Percentiles rank a stretch among this genome's conserved stretches.
These are phyloP conservation scores for Corynascus novoguineensis DNA, from an alignment of 495 filamentous ascomycete species.

Conservation along the genomic window DNA sequence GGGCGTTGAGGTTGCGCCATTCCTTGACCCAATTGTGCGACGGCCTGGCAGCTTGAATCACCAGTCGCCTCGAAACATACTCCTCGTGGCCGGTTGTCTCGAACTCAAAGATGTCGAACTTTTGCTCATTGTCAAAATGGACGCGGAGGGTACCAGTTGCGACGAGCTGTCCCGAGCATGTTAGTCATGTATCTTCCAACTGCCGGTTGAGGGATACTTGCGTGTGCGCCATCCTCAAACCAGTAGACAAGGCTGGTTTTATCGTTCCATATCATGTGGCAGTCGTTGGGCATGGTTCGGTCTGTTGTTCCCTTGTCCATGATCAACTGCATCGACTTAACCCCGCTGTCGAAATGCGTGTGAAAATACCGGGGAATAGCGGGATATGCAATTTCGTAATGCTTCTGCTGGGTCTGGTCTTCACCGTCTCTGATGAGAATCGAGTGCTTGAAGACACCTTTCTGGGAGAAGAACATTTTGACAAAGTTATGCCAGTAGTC, in stretches of 20 bases:
- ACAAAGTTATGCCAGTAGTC: conserved; percentile 71
- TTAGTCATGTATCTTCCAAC: conserved; percentile 19
- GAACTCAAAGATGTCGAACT: conserved; percentile 68
- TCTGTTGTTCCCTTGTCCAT: conserved; percentile 55
- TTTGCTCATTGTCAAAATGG: conserved; percentile 62
- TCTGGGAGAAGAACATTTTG: conserved; percentile 65
- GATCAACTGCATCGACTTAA: conserved; percentile 72
- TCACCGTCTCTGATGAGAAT: conserved; percentile 44
- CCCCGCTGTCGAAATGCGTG: conserved; percentile 77
- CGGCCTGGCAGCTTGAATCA: conserved; percentile 50
- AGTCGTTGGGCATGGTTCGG: conserved; percentile 51
- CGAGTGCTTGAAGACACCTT: conserved; percentile 62
- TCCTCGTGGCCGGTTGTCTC: conserved; percentile 59
- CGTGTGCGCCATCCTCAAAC: conserved; percentile 65
- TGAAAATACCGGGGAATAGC: conserved; percentile 75
- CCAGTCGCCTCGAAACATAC: conserved; percentile 56
- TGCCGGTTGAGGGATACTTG: conserved; percentile 33
- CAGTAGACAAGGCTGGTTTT: conserved; percentile 66
- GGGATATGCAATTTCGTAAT: conserved; percentile 70
- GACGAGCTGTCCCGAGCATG: conserved; percentile 49
- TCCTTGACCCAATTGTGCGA: conserved; percentile 52
- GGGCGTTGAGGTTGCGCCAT: conserved; percentile 46
- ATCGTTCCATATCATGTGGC: conserved; percentile 57
- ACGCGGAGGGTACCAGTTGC: conserved; percentile 56
- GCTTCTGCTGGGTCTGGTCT: conserved; percentile 50